Percentiles rank a stretch among this genome's conserved stretches.
Conservation (phyloP, 1,139 yeast species). For the Saccharomycopsis phalli region DNA sequence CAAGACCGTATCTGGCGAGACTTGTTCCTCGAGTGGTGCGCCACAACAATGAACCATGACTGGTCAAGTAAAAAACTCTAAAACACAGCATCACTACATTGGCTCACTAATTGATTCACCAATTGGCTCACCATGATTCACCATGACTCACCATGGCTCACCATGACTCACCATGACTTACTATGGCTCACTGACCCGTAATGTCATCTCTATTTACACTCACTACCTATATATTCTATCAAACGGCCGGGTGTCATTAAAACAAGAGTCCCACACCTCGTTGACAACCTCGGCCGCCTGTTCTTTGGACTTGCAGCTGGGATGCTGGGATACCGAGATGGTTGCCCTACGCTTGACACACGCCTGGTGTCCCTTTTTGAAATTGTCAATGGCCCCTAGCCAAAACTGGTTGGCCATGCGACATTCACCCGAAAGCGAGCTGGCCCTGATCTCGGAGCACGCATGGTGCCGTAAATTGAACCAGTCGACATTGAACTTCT, state of each 20-base stretch:
- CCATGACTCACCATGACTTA: too few species aligned
- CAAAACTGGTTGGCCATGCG: constrained; percentile 79
- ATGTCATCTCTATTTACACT: constrained; percentile 1
- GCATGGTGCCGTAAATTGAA: constrained; percentile 84
- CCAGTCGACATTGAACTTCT: constrained; percentile 83
- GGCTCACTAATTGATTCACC: background rate
- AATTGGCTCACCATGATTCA: background rate
- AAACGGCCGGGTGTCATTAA: constrained; percentile 91
- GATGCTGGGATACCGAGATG: constrained; percentile 78
- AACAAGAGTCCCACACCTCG: constrained; percentile 88
- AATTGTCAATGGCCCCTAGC: constrained; percentile 49
- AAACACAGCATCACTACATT: background rate
- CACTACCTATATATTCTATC: constrained; percentile 69
- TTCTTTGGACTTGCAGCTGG: constrained; percentile 58
- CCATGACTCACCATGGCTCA: too few species aligned
- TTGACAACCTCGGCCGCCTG: constrained; percentile 76
- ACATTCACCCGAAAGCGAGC: constrained; percentile 91
- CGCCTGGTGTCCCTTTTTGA: constrained; percentile 78
- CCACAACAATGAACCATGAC: too few species aligned
- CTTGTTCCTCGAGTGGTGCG: too few species aligned
- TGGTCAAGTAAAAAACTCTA: too few species aligned
- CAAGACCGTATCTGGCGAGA: too few species aligned
- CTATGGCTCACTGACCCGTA: too few species aligned
- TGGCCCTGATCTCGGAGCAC: constrained; percentile 92
- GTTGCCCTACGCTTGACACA: constrained; percentile 87